These are phyloP conservation scores for Perilla frutescens DNA, from an alignment of 257 asterid species.

Conservation along the genomic window DNA sequence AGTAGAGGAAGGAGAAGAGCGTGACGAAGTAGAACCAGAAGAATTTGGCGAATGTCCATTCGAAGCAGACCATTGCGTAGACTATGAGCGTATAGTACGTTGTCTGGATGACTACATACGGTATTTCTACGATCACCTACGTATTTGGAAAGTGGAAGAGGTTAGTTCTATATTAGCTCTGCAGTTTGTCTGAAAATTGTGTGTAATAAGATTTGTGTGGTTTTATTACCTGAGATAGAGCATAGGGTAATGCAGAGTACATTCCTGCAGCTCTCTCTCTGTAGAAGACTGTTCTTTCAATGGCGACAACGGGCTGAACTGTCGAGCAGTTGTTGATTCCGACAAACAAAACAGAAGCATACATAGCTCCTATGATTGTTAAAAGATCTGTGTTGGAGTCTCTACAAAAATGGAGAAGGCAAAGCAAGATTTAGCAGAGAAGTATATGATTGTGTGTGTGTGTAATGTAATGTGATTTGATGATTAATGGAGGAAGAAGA, in stretches of 20 bases:
- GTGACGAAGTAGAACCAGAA: conserved; percentile 82
- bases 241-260: conserved; percentile 90
- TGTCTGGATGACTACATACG: conserved; percentile 65
- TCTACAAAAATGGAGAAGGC: conserved; percentile 39
- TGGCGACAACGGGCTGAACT: conserved; percentile 76
- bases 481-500: neutral
- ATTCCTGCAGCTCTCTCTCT: conserved; percentile 81
- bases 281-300: conserved; percentile 76
- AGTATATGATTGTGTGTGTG: neutral
- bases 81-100: conserved; percentile 68
- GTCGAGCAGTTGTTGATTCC: conserved; percentile 81
- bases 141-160: too few species aligned
- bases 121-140: conserved; percentile 73
- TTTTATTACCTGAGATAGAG: conserved; percentile 68
- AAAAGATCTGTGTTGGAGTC: conserved; percentile 56
- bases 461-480: neutral
- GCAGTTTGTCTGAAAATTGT: neutral
- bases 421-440: conserved; percentile 26
- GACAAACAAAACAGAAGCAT: conserved; percentile 65
- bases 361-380: conserved; percentile 81
- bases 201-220: neutral
- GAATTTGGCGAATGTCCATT: conserved; percentile 78
- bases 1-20: conserved; percentile 77
- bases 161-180: neutral
- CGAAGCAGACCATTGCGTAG: conserved; percentile 79